Base-by-base conservation (phyloP, 2,329 filamentous ascomycete genomes). In the Ciborinia camelliae region DNA sequence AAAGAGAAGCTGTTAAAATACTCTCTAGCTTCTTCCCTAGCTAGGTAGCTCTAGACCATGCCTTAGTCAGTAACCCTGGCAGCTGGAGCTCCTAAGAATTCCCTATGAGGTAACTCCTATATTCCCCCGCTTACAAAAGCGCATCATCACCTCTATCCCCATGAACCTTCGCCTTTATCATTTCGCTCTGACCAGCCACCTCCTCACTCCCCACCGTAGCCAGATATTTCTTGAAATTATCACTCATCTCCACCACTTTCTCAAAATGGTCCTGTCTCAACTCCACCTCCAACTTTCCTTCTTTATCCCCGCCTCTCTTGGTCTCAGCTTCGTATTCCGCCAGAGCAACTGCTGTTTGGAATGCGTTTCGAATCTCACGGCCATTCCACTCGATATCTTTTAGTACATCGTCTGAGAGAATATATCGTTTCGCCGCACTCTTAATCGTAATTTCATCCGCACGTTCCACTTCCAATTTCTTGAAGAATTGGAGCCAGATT, bases 401-500 rank as follows among this genome's bases (percentile, higher is more conserved):
- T 2, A 73, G 48, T 1, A 67, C 67, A 9, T 69, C 62, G 20
- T 71, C 66, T 1, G 54, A 65, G 7, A 68, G 48, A 2, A 72
- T 62, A 28, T 68, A 72, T 20, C 63, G 45, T 61, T 71, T 71
- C 5, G 67, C 67, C 0, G 58, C 65, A 1, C 54, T 65, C 50
- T 57, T 63, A 14, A 69, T 62, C 0, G 43, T 62, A 23, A 70
- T 64, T 14, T 71, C 67, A 43, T 65, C 58, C 10, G 55, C 58
- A 1, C 69, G 55, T 41, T 72, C 68, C 3, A 41, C 61, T 43
- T 67, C 62, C 2, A 73, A 53, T 53, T 69, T 69, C 4, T 66
- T 32, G 53, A 73, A 71, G 32, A 67, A 66, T 28, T 71, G 71
- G 14, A 69, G 63, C 73, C 75, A 77, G 41, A 77, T 73, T 39